phyloP scores from a whole-genome alignment of 768 basidiomycete genomes.

The Mycena polygramma region DNA sequence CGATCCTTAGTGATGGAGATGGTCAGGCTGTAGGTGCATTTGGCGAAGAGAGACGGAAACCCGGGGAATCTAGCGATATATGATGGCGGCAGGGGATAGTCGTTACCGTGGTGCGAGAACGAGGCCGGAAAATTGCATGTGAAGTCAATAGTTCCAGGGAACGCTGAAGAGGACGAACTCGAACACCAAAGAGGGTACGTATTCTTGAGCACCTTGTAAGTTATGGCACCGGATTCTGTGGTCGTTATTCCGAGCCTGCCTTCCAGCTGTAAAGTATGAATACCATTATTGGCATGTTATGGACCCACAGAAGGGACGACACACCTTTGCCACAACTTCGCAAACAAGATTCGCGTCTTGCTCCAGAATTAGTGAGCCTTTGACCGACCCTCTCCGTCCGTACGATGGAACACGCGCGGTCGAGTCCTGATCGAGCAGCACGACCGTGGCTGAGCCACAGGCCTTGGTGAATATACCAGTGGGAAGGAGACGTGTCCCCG shows the following conservation, averaged over 20 bases:
- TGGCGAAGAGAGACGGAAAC: conserved; percentile 24
- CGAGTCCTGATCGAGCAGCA: conserved; percentile 30
- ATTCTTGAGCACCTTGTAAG: conserved; percentile 10
- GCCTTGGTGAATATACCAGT: conserved; percentile 31
- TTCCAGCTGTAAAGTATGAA: conserved; percentile 21
- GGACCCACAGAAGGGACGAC: neutral
- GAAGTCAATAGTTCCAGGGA: conserved; percentile 28
- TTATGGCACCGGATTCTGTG: conserved; percentile 12
- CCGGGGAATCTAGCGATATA: conserved; percentile 31
- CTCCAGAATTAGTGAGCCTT: conserved; percentile 26
- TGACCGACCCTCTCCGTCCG: conserved; percentile 12
- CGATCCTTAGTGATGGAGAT: conserved; percentile 28
- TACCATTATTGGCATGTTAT: neutral
- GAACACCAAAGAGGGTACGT: conserved; percentile 21
- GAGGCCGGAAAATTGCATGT: conserved; percentile 22
- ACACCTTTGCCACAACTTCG: conserved; percentile 27
- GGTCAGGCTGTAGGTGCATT: conserved; percentile 26
- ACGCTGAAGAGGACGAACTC: conserved; percentile 12
- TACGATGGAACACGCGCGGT: conserved; percentile 16
- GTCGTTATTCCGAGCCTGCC: conserved; percentile 30
- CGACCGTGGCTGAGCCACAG: conserved; percentile 27
- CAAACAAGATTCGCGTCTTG: conserved; percentile 20
- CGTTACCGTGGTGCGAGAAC: conserved; percentile 12
- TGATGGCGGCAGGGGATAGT: conserved; percentile 32
- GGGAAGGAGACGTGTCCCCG: conserved; percentile 11